Evolutionary conservation across 805 yeast species (phyloP).

Genomic region (Saturnispora zaruensis): DNA sequence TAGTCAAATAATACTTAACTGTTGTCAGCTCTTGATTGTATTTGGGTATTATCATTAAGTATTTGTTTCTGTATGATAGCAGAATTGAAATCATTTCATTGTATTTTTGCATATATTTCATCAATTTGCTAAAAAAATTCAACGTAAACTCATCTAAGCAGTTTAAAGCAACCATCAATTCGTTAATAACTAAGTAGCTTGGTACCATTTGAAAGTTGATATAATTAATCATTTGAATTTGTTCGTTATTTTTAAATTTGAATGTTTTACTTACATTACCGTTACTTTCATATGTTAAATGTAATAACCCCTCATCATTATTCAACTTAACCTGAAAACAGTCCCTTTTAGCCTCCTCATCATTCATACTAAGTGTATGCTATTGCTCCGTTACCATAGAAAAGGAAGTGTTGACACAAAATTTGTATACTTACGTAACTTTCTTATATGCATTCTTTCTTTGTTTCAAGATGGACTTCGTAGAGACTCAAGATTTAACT

Average conservation of each 20-base stretch:
- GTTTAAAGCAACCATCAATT: not conserved
- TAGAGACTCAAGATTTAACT: conserved; percentile 15
- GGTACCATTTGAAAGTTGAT: not conserved
- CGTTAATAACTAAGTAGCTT: not conserved
- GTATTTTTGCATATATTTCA: not conserved
- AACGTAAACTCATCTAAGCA: not conserved
- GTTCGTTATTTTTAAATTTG: not conserved
- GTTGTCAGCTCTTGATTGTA: not conserved
- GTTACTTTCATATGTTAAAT: not conserved
- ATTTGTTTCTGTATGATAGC: not conserved
- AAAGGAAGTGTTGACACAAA: not conserved
- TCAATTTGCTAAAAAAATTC: not conserved
- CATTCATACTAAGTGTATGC: not conserved
- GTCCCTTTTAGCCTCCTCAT: not conserved
- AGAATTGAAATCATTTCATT: not conserved
- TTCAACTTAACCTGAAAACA: not conserved
- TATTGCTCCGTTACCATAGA: not conserved
- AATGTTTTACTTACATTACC: not conserved
- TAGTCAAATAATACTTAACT: not conserved
- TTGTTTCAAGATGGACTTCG: conserved; percentile 9
- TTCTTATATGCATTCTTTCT: not conserved
- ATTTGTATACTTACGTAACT: not conserved
- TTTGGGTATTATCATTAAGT: not conserved
- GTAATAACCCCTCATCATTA: not conserved
- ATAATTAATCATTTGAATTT: not conserved